Percentiles rank a stretch among this genome's conserved stretches.
These are phyloP conservation scores for Echites panduratus DNA, from an alignment of 257 asterid genomes.

Conservation along the genomic window DNA sequence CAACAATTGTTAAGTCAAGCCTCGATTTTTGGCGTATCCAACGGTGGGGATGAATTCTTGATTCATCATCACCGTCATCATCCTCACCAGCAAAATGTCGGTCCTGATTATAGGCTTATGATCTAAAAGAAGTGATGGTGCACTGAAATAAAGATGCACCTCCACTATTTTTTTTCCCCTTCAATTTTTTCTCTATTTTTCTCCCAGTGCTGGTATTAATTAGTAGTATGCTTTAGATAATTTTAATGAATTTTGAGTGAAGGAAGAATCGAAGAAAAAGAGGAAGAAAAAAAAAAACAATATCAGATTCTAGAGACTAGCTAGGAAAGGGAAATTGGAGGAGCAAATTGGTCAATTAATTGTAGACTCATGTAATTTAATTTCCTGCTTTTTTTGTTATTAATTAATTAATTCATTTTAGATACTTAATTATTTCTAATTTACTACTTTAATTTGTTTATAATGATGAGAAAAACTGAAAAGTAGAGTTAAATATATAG, in stretches of 20 bases:
- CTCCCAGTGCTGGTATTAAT: constrained; percentile 10
- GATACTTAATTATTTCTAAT: neutral
- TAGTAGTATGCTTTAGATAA: constrained; percentile 24
- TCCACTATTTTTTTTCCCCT: too few relatives aligned
- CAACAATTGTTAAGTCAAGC: constrained; percentile 51
- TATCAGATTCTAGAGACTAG: neutral
- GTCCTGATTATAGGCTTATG: constrained; percentile 71
- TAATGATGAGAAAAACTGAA: constrained; percentile 15
- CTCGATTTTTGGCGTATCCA: constrained; percentile 54
- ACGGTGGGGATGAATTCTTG: constrained; percentile 79
- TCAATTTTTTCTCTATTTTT: neutral
- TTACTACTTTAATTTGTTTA: neutral
- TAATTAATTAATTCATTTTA: constrained; percentile 11
- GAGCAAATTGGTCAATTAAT: constrained; percentile 34
- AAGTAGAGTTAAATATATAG: constrained; percentile 25
- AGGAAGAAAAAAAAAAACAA: too few relatives aligned
- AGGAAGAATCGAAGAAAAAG: neutral
- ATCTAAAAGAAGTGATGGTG: constrained; percentile 33
- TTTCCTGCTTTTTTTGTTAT: constrained; percentile 28
- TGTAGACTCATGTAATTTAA: constrained; percentile 38
- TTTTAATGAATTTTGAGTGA: constrained; percentile 29
- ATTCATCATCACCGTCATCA: constrained; percentile 54
- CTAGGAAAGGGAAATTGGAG: constrained; percentile 20
- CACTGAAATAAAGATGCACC: constrained; percentile 10
- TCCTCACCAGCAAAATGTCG: constrained; percentile 46